Base-by-base conservation (phyloP, 148 eudicot genomes). In the Beta vulgaris region DNA sequence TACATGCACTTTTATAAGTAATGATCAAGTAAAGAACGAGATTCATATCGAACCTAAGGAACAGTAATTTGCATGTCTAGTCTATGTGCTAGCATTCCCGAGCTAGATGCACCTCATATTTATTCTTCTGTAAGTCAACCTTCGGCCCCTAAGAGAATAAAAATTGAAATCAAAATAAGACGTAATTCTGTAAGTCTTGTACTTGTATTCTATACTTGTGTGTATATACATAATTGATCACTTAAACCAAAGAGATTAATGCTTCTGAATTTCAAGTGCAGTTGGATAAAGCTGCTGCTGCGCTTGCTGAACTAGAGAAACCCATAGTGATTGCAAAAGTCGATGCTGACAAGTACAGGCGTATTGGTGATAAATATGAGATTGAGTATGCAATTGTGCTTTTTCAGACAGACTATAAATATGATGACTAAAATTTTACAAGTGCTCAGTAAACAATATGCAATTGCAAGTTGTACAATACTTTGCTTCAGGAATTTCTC, bases 241-340 rank as follows among this genome's bases (percentile, higher is more conserved):
- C 32, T n/a, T 40, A 39, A 19, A 66, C 31, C 23, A n/a, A 43
- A 59, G 73, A 73, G 10, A 59, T 40, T 55, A 54, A 68, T 68
- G 58, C 28, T 72, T 69, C n/a, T 76, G 51, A 49, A 35, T 63
- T 72, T 61, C 58, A 54, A 31, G 67, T 82, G 86, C 91, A 95
- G 98, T 89, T 95, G 80, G 97, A 92, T 77, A 90, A 88, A 77
- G 96, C 98, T 40, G 97, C 97, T 69, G 86, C 96, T 49, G 62
- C 85, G 78, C 92, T 95, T 77, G 91, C 93, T 76, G 84, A 83
- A 74, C 76, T 87, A 80, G 88, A 89, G 87, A 83, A 85, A 71
- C 97, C 98, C 54, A 73, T 95, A 61, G 88, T 84, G 69, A 84
- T 95, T 81, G 98, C 98, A 34, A 95, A 95, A 85, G 78, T 92